Evolutionary conservation across 768 basidiomycete genomes (phyloP).

Genomic region (Amanita polypyramis): DNA sequence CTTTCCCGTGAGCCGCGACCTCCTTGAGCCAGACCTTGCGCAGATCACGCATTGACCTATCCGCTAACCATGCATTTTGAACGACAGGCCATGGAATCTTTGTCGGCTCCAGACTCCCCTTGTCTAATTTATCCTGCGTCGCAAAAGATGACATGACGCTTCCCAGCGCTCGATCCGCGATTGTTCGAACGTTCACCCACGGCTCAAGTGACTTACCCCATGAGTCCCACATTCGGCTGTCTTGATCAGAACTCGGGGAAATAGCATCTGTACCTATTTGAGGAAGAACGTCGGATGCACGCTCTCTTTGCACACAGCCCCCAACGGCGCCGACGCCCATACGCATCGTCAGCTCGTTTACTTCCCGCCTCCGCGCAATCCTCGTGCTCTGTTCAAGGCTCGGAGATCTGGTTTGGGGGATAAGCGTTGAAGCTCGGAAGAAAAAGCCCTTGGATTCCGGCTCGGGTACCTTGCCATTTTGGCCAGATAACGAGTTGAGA

Average conservation of each 20-base stretch:
- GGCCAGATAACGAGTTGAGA: conserved; percentile 14
- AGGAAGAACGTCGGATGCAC: conserved; percentile 18
- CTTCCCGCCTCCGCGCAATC: conserved; percentile 53
- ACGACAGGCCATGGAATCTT: conserved; percentile 59
- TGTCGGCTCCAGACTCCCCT: conserved; percentile 42
- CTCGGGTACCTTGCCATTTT: conserved; percentile 15
- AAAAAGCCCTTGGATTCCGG: conserved; percentile 25
- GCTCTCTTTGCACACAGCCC: conserved; percentile 41
- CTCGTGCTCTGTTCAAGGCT: conserved; percentile 45
- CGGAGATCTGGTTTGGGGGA: conserved; percentile 50
- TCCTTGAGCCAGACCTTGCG: conserved; percentile 44
- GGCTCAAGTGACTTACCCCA: conserved; percentile 64
- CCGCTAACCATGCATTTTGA: conserved; percentile 53
- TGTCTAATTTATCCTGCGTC: conserved; percentile 17
- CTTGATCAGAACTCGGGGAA: conserved; percentile 7
- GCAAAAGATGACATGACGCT: conserved; percentile 35
- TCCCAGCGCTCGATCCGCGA: conserved; percentile 72
- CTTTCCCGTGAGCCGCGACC: conserved; percentile 9
- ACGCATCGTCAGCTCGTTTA: conserved; percentile 76
- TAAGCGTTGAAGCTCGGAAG: conserved; percentile 61
- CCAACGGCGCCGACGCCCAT: conserved; percentile 75
- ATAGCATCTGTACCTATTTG: not conserved
- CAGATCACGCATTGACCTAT: conserved; percentile 35
- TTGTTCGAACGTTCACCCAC: conserved; percentile 60
- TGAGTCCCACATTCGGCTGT: conserved; percentile 37